Conservation (phyloP, 2,329 filamentous ascomycete genomes). For the Trichoderma afroharzianum region DNA sequence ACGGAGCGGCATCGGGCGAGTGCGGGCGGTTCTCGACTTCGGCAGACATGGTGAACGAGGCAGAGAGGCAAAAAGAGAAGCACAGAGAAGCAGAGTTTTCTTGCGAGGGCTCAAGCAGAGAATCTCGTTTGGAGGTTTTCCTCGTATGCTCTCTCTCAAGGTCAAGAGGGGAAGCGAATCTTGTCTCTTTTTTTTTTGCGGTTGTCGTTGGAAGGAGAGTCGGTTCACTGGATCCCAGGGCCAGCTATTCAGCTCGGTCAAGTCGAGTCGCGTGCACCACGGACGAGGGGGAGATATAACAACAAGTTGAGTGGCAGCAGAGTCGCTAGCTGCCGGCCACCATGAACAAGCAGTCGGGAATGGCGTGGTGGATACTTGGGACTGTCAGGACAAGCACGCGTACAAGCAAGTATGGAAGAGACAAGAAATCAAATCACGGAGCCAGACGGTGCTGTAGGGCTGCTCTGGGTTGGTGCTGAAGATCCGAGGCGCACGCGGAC, state of each 20-base stretch:
- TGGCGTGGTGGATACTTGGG: conserved; percentile 3
- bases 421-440: neutral
- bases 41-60: conserved; percentile 30
- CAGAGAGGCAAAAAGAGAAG: neutral
- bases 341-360: conserved; percentile 12
- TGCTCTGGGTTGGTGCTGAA: conserved; percentile 15
- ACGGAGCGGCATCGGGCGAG: conserved; percentile 60
- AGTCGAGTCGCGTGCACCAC: neutral
- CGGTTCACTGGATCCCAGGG: neutral
- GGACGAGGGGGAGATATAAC: conserved; percentile 9
- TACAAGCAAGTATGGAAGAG: neutral
- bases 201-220: neutral
- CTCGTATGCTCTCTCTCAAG: neutral
- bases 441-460: conserved; percentile 9
- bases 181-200: neutral
- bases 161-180: neutral
- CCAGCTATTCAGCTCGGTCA: conserved; percentile 4
- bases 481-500: conserved; percentile 15
- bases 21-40: conserved; percentile 32
- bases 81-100: neutral
- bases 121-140: neutral
- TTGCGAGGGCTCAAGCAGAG: neutral
- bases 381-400: neutral
- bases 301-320: neutral
- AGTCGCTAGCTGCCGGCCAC: neutral